Percentiles rank a stretch among this genome's conserved stretches.
phyloP scores from a whole-genome alignment of 345 rosid genomes.

The Eucalyptus regnans region DNA sequence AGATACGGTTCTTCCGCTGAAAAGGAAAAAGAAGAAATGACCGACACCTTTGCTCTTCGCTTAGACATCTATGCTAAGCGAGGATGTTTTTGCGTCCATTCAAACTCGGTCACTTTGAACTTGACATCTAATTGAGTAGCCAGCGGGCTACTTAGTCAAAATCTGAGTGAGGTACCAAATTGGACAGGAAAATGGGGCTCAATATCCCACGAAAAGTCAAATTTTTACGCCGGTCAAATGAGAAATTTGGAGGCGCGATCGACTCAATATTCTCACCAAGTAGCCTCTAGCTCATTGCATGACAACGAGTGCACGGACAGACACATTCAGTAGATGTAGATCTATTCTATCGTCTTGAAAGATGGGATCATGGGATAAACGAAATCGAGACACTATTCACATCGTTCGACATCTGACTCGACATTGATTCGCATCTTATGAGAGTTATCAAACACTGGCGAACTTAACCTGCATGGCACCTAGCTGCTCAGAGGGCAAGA shows the following conservation, averaged over 20 bases:
- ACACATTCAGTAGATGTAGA: background rate
- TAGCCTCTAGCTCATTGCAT: background rate
- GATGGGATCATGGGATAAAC: background rate
- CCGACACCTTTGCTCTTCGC: background rate
- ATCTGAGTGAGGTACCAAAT: background rate
- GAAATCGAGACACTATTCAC: background rate
- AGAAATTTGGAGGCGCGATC: background rate
- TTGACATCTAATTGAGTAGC: background rate
- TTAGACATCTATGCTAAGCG: background rate
- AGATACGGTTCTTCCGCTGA: background rate
- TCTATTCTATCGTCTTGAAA: background rate
- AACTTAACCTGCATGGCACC: background rate
- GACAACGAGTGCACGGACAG: background rate
- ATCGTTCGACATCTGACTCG: background rate
- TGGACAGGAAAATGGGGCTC: background rate
- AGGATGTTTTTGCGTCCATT: background rate
- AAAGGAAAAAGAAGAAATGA: background rate
- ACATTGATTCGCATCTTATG: background rate
- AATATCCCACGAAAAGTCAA: background rate
- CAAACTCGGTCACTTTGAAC: background rate
- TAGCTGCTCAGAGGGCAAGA: background rate
- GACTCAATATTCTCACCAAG: background rate
- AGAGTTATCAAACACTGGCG: background rate
- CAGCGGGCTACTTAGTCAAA: background rate
- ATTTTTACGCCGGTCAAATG: background rate